A percentile compares a stretch with the other conserved stretches of the same genome.
These are phyloP conservation scores for Tolypocladium capitatum DNA, from an alignment of 2,329 filamentous ascomycete genomes.

Conservation along the genomic window DNA sequence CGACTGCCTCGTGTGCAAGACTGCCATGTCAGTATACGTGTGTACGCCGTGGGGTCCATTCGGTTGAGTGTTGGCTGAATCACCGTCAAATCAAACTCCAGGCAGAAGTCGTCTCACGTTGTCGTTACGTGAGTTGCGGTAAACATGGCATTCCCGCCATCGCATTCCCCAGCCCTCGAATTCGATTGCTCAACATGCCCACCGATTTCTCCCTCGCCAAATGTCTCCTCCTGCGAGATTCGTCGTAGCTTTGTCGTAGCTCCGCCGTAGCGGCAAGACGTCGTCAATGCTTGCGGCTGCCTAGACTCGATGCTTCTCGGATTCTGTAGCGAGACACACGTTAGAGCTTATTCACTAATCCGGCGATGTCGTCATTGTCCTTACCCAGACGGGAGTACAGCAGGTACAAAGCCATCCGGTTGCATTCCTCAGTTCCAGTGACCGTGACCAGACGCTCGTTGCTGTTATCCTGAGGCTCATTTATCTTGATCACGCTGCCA, in stretches of 20 bases:
- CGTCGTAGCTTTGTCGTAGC: neutral
- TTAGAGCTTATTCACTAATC: conserved; percentile 7
- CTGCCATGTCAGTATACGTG: neutral
- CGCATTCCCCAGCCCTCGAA: neutral
- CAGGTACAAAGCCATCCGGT: conserved; percentile 99
- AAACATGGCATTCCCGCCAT: neutral
- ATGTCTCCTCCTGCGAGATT: neutral
- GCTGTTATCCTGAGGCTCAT: conserved; percentile 97
- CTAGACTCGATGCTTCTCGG: conserved; percentile 31
- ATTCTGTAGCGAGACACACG: conserved; percentile 17
- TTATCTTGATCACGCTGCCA: conserved; percentile 98
- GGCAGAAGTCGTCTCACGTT: neutral
- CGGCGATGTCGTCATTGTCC: conserved; percentile 18
- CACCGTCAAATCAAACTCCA: neutral
- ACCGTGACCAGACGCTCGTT: conserved; percentile 97
- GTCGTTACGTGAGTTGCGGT: neutral
- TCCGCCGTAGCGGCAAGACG: neutral
- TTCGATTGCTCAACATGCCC: neutral
- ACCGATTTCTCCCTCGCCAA: neutral
- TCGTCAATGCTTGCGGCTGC: neutral
- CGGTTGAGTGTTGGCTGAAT: neutral
- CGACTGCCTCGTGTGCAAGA: no score
- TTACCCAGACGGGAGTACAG: conserved; percentile 91
- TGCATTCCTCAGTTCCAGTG: conserved; percentile 94
- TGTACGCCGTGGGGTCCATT: neutral